Percentiles rank a stretch among this genome's conserved stretches.
Evolutionary conservation across 495 filamentous ascomycete species (phyloP).

Genomic region (Penicillium desertorum): DNA sequence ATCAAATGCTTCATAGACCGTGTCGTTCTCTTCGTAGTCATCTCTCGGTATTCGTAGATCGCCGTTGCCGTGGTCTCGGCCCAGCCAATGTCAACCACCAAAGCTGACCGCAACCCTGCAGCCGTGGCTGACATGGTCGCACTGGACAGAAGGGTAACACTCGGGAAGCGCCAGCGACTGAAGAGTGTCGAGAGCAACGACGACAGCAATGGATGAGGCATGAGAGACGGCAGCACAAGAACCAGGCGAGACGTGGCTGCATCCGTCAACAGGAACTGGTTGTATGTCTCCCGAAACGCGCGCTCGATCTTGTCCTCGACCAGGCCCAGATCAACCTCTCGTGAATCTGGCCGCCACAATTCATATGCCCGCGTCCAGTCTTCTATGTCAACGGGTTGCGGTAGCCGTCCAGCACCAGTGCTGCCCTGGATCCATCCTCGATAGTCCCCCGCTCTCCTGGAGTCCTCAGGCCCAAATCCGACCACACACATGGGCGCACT

Average conservation of each 20-base stretch:
- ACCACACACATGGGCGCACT: conserved; percentile 67
- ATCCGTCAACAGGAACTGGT: conserved; percentile 73
- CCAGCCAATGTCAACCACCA: conserved; percentile 92
- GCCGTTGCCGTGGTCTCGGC: conserved; percentile 77
- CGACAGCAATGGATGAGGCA: conserved; percentile 78
- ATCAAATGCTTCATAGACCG: conserved; percentile 70
- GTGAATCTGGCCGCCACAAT: conserved; percentile 76
- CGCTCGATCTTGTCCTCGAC: conserved; percentile 88
- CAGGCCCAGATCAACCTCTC: conserved; percentile 69
- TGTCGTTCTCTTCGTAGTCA: conserved; percentile 62
- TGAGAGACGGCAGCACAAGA: conserved; percentile 70
- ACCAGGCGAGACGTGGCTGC: conserved; percentile 73
- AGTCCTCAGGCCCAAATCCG: conserved; percentile 69
- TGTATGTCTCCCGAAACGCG: conserved; percentile 78
- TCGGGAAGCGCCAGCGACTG: conserved; percentile 72
- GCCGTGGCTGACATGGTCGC: conserved; percentile 70
- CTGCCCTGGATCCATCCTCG: conserved; percentile 57
- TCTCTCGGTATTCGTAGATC: conserved; percentile 86
- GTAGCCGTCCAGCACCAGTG: conserved; percentile 19
- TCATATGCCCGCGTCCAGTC: conserved; percentile 73
- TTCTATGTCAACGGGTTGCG: conserved; percentile 46
- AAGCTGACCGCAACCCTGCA: conserved; percentile 74
- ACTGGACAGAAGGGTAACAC: conserved; percentile 75
- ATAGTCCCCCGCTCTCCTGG: conserved; percentile 80
- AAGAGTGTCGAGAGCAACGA: conserved; percentile 74